Evolutionary conservation across 208 protist genomes (phyloP).

Genomic region (Novymonas esmeraldas): DNA sequence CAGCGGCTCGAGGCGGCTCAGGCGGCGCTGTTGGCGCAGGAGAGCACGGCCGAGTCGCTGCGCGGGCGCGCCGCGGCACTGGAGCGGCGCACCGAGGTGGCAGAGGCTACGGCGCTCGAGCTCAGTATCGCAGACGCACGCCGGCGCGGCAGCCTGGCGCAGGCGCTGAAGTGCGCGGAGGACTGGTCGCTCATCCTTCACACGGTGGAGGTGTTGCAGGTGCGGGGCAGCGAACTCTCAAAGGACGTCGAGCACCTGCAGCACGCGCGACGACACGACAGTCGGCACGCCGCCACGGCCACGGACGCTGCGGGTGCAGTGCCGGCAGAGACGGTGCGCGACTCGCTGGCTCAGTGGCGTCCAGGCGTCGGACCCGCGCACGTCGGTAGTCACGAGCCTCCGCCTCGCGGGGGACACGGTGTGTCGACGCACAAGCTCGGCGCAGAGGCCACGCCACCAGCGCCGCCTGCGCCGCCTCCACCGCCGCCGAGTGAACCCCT

Average conservation of each 20-base stretch:
- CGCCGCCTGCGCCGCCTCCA: too few species aligned
- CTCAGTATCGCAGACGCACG: conserved; percentile 23
- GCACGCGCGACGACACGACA: too few species aligned
- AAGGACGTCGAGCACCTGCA: conserved; percentile 23
- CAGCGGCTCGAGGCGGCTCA: conserved; percentile 8
- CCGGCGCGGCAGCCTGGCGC: conserved; percentile 29
- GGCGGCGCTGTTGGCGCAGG: not conserved
- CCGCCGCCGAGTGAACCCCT: too few species aligned
- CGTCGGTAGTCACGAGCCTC: too few species aligned
- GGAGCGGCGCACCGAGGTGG: conserved; percentile 12
- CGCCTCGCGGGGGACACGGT: too few species aligned
- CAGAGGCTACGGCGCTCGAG: conserved; percentile 15
- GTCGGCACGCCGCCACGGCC: not conserved
- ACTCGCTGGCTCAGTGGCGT: too few species aligned
- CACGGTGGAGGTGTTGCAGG: conserved; percentile 29
- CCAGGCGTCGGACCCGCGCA: too few species aligned
- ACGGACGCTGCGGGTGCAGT: too few species aligned
- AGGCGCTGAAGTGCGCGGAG: conserved; percentile 48
- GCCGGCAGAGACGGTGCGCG: too few species aligned
- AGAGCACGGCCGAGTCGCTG: conserved; percentile 7
- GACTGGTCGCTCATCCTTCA: conserved; percentile 57
- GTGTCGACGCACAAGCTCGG: too few species aligned
- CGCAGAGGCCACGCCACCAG: too few species aligned
- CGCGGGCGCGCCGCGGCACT: conserved; percentile 13
- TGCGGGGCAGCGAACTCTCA: conserved; percentile 10